Percentiles rank a stretch among this genome's conserved stretches.
These are phyloP conservation scores for Willaertia magna DNA, from an alignment of 208 protist species.

Conservation along the genomic window DNA sequence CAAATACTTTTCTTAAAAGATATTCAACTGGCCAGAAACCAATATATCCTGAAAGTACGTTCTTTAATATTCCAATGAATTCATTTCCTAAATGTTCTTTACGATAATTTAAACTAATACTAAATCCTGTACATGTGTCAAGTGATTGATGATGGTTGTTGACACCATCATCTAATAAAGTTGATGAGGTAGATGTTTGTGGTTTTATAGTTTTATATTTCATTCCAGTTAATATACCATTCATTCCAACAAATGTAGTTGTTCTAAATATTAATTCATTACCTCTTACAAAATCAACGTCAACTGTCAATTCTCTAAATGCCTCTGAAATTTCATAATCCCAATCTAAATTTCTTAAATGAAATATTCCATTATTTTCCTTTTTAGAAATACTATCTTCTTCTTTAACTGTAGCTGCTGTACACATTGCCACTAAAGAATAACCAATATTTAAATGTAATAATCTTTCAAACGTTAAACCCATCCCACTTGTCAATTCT, in stretches of 20 bases:
- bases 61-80: background rate
- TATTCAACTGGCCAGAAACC: background rate
- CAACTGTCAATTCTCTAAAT: background rate
- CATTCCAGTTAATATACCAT: background rate
- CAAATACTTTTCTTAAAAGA: background rate
- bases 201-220: background rate
- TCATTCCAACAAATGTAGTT: background rate
- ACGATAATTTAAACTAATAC: background rate
- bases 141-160: too few relatives aligned
- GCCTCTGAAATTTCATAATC: background rate
- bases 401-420: background rate
- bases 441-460: conserved; percentile 1
- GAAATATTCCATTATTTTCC: background rate
- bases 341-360: background rate
- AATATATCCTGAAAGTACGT: background rate
- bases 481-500: background rate
- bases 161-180: too few relatives aligned
- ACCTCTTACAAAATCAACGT: background rate
- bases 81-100: background rate
- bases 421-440: background rate
- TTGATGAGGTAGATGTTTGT: background rate
- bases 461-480: background rate
- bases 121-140: background rate
- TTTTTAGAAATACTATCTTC: background rate
- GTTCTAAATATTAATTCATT: background rate